These are phyloP conservation scores for Delphinella strobiligena DNA, from an alignment of 2,329 filamentous ascomycete genomes.

Conservation along the genomic window DNA sequence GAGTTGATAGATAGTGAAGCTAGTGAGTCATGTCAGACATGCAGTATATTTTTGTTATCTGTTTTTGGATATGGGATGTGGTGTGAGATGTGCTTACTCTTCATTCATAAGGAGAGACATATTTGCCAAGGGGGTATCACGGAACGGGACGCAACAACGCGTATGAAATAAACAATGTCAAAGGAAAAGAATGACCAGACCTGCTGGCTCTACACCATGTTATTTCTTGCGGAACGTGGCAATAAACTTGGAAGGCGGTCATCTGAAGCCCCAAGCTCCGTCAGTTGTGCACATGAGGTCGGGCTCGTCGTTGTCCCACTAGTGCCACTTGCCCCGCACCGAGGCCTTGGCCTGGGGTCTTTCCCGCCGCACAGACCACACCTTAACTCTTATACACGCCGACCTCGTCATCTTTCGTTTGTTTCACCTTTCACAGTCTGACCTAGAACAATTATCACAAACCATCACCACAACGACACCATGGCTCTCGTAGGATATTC, in stretches of 20 bases:
- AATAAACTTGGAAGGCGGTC: no score
- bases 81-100: slow-evolving; percentile 12
- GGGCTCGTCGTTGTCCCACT: no score
- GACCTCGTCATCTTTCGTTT: background rate
- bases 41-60: no score
- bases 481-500: slow-evolving; percentile 80
- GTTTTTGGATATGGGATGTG: background rate
- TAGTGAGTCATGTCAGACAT: slow-evolving; percentile 23
- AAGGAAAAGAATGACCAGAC: slow-evolving; percentile 5
- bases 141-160: slow-evolving; percentile 1
- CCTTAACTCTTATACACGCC: no score
- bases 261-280: no score
- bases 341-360: no score
- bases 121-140: slow-evolving; percentile 3
- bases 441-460: no score
- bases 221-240: no score
- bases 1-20: slow-evolving; percentile 71
- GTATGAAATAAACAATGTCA: background rate
- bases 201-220: slow-evolving; percentile 8
- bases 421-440: background rate
- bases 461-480: no score
- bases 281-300: no score
- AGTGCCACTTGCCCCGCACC: no score
- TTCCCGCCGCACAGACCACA: no score
- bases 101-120: slow-evolving; percentile 28